A percentile compares a stretch with the other conserved stretches of the same genome.
Conservation (phyloP, 208 protist genomes). For the Porcisia deanei region DNA sequence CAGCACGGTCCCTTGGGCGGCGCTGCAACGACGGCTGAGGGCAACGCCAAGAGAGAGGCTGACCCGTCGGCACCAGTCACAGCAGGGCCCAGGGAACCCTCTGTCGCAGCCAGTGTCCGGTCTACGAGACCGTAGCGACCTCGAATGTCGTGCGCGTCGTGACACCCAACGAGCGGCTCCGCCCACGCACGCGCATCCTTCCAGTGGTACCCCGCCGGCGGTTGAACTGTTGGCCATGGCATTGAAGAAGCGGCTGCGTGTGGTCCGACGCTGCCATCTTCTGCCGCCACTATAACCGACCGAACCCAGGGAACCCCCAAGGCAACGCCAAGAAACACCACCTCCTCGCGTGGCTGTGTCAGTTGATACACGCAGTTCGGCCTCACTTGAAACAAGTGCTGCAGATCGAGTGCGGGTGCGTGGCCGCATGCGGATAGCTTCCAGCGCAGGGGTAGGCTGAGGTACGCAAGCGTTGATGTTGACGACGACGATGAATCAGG, state of each 20-base stretch:
- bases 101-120: background rate
- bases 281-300: background rate
- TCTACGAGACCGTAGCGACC: constrained; percentile 17
- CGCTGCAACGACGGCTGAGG: background rate
- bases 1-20: background rate
- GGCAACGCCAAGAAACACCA: constrained; percentile 58
- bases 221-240: background rate
- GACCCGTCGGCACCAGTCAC: background rate
- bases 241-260: background rate
- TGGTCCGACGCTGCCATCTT: background rate
- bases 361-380: constrained; percentile 19
- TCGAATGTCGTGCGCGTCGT: constrained; percentile 25
- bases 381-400: constrained; percentile 14
- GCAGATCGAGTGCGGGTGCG: constrained; percentile 9
- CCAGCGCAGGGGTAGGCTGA: constrained; percentile 30
- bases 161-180: constrained; percentile 34
- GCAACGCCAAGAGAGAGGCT: background rate
- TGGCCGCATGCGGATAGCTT: background rate
- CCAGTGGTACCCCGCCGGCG: constrained; percentile 23
- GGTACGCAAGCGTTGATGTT: background rate
- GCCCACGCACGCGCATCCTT: constrained; percentile 13
- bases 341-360: constrained; percentile 1
- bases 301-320: constrained; percentile 58
- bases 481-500: background rate
- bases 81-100: background rate